A percentile compares a stretch with the other conserved stretches of the same genome.
Conservation (phyloP, 2,329 filamentous ascomycete genomes). For the Trichoderma breve region DNA sequence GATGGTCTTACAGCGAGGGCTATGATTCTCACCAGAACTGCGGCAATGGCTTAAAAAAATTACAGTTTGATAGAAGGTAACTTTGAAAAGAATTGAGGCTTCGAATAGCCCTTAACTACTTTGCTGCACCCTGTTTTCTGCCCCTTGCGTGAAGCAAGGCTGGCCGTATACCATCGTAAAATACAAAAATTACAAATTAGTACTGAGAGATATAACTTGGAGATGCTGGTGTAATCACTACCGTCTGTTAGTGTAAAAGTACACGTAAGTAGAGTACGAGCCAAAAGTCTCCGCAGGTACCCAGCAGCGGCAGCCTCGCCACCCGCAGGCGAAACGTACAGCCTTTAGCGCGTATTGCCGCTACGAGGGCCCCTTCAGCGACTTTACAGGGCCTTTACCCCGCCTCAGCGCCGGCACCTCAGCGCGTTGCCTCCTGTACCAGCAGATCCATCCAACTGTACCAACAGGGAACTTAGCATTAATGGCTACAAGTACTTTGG, state of each 20-base stretch:
- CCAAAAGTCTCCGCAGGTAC: not conserved
- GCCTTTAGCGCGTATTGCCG: not conserved
- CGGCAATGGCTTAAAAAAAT: not conserved
- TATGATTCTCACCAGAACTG: not conserved
- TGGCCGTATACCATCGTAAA: not conserved
- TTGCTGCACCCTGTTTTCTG: constrained; percentile 1
- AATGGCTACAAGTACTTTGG: not conserved
- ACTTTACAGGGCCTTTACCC: constrained; percentile 17
- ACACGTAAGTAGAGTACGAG: not conserved
- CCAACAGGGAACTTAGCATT: not conserved
- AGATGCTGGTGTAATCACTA: accelerated
- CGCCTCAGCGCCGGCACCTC: constrained; percentile 12
- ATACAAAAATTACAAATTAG: not conserved
- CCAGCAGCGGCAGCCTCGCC: not conserved
- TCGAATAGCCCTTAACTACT: not conserved
- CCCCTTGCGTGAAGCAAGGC: constrained; percentile 11
- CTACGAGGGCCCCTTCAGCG: not conserved
- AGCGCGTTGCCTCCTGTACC: constrained; percentile 1
- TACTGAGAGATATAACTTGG: not conserved
- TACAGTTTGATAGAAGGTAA: not conserved
- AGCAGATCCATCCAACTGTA: not conserved
- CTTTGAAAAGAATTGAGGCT: not conserved
- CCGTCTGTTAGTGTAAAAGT: not conserved
- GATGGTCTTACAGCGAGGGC: not conserved
- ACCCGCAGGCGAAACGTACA: not conserved